Percentiles rank a stretch among this genome's conserved stretches.
Conservation (phyloP, 345 rosid genomes). For the Gossypium rotundifolium region DNA sequence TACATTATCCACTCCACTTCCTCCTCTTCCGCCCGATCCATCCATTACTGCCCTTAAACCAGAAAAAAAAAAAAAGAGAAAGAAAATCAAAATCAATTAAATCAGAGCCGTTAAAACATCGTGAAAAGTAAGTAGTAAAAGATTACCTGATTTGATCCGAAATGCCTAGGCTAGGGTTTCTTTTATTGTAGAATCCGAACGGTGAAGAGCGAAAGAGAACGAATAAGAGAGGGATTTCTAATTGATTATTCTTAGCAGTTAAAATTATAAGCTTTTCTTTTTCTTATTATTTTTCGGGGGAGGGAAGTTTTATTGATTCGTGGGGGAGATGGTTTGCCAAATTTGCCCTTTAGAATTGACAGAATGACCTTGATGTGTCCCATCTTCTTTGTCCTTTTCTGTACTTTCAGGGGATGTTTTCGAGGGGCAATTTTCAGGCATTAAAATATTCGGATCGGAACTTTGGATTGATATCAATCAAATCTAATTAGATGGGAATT, state of each 20-base stretch:
- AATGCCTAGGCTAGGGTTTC: background rate
- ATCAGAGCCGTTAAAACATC: background rate
- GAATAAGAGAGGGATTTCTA: background rate
- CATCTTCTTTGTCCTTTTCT: background rate
- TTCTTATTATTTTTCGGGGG: background rate
- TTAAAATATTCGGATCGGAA: background rate
- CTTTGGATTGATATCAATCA: too few relatives aligned
- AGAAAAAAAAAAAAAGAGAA: background rate
- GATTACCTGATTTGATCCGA: background rate
- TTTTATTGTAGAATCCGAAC: background rate
- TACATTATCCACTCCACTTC: constrained; percentile 44
- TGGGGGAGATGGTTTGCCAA: background rate
- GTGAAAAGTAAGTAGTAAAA: background rate
- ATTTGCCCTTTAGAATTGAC: background rate
- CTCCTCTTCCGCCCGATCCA: constrained; percentile 42
- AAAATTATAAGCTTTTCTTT: background rate
- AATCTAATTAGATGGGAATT: too few relatives aligned
- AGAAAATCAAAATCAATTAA: background rate
- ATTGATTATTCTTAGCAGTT: background rate
- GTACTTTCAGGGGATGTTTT: background rate
- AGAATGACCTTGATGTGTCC: background rate
- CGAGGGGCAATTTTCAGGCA: background rate
- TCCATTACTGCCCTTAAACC: constrained; percentile 39
- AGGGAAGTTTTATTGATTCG: background rate
- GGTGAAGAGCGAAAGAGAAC: constrained; percentile 1